Conservation (phyloP, 1,139 yeast genomes). For the Candida frijolesensis region DNA sequence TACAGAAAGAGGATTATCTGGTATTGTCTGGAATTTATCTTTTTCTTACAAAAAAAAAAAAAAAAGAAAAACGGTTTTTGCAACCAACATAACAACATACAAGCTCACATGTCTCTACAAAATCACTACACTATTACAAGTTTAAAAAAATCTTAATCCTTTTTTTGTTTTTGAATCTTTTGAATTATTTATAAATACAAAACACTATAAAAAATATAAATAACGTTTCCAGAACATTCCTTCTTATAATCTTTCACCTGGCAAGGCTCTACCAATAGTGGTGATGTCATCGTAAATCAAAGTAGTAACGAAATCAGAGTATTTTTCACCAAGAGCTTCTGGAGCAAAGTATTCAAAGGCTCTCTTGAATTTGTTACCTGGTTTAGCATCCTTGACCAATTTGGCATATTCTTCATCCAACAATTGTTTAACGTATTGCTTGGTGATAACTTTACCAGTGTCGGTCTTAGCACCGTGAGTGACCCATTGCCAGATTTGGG, state of each 20-base stretch:
- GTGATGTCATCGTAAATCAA: conserved; percentile 70
- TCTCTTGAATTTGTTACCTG: conserved; percentile 62
- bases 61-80: too few species aligned
- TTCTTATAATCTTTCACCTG: conserved; percentile 47
- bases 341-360: conserved; percentile 69
- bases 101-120: not conserved
- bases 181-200: not conserved
- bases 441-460: conserved; percentile 58
- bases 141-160: not conserved
- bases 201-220: conserved; percentile 4
- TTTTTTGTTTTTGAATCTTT: not conserved
- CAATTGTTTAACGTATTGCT: conserved; percentile 55
- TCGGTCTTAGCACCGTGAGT: conserved; percentile 69
- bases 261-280: conserved; percentile 49
- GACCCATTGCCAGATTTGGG: conserved; percentile 85
- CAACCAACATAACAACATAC: too few species aligned
- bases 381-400: conserved; percentile 47
- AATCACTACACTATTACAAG: not conserved
- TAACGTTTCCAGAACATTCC: conserved; percentile 9
- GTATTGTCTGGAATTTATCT: not conserved
- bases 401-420: conserved; percentile 65
- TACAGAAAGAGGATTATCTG: not conserved
- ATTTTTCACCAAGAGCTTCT: conserved; percentile 65
- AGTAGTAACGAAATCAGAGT: conserved; percentile 76
- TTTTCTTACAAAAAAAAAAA: not conserved